Evolutionary conservation across 2,329 filamentous ascomycete species (phyloP).

Genomic region (Neonectria coccinea): DNA sequence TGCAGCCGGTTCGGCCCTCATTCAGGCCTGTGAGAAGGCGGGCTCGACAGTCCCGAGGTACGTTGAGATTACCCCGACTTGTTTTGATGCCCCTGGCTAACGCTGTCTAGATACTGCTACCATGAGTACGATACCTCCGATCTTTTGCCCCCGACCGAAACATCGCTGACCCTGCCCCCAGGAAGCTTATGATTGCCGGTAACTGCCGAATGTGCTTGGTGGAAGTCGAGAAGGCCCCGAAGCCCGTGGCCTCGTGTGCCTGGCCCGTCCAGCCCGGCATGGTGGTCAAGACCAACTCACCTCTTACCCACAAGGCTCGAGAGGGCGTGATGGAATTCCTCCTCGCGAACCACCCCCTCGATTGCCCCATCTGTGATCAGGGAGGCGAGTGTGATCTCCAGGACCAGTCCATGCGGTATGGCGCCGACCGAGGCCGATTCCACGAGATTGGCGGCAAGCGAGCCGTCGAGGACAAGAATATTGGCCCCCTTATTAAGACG

Average conservation of each 20-base stretch:
- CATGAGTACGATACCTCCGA: slow-evolving; percentile 78
- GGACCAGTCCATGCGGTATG: slow-evolving; percentile 99
- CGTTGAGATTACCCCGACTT: slow-evolving; percentile 43
- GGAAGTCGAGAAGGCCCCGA: slow-evolving; percentile 95
- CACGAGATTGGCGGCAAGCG: slow-evolving; percentile 96
- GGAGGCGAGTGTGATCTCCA: slow-evolving; percentile 99
- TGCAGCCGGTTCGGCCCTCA: slow-evolving; percentile 92
- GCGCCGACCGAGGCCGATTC: slow-evolving; percentile 94
- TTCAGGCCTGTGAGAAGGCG: slow-evolving; percentile 99
- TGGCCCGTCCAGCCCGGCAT: slow-evolving; percentile 99
- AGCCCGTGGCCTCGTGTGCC: slow-evolving; percentile 97
- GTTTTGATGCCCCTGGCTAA: slow-evolving; percentile 50
- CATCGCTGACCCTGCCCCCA: slow-evolving; percentile 61
- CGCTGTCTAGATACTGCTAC: slow-evolving; percentile 85
- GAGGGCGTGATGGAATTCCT: slow-evolving; percentile 99
- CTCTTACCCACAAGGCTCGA: slow-evolving; percentile 94
- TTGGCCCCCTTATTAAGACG: slow-evolving; percentile 97
- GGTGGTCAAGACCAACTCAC: slow-evolving; percentile 98
- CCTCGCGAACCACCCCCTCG: slow-evolving; percentile 93
- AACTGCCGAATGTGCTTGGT: slow-evolving; percentile 99
- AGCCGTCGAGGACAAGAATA: slow-evolving; percentile 99
- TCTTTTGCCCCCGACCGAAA: slow-evolving; percentile 43
- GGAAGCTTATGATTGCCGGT: slow-evolving; percentile 98
- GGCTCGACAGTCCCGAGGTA: slow-evolving; percentile 89
- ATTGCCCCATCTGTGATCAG: slow-evolving; percentile 98